Base-by-base conservation (phyloP, 2,329 filamentous ascomycete genomes). In the Aspergillus tubingensis region DNA sequence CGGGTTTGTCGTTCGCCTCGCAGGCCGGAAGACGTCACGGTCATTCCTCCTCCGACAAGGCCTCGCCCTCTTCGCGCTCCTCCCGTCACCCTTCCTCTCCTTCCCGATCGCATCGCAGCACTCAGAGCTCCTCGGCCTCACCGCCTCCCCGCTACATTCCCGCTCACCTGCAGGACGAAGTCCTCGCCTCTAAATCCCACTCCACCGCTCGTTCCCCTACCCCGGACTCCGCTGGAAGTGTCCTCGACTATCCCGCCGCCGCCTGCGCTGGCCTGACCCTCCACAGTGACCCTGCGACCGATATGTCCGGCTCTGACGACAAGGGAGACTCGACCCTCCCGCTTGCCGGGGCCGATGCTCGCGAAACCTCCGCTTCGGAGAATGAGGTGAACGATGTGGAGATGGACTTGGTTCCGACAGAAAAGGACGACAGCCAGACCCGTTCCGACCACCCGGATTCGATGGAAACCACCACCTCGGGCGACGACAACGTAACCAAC, bases 161-260 rank as follows among this genome's bases (percentile, higher is more conserved):
- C 62, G 80, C 83, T 57, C 84, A 86, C 72, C 75, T 86, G 59
- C 82, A 84, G 70, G 79, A 81, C 72, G 82, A 84, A 71, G 77
- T 83, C 57, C 70, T 75, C 39, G 73, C 70, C 59, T 64, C 69
- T 49, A 63, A 64, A 62, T 68, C 66, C 43, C 77, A 70, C 68
- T 63, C 72, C 47, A 66, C 70, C 62, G 76, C 74, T 62, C 73
- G 73, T 55, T 76, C 70, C 43, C 74, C 75, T 5, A 74, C 70
- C 57, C 76, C 66, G 53, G 71, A 74, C 54, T 67, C 64, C 57
- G 50, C 66, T 52, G 63, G 62, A 25, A 69, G 65, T 58, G 13
- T 39, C 61, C 73, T 72, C 58, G 76, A 76, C 30, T 83, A 79
- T 13, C 81, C 83, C 38, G 83, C 78, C 67, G 79, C 81, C 65